Conservation (phyloP, 768 basidiomycete species). For the Tylopilus felleus region DNA sequence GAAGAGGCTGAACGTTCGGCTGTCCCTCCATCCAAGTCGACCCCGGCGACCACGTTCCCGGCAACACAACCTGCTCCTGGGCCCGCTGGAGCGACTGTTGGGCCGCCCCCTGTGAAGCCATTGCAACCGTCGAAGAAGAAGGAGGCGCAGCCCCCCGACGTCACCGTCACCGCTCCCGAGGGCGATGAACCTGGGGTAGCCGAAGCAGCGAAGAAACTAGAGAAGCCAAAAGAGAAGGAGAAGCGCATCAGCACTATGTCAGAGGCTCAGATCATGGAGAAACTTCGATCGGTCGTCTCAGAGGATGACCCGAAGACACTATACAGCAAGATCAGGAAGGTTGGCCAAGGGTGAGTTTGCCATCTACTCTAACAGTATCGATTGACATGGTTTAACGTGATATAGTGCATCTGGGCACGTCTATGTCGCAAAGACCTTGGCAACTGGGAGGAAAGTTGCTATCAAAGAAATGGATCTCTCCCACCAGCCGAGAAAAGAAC, state of each 20-base stretch:
- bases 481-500: conserved; percentile 93
- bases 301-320: conserved; percentile 82
- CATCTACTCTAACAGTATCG: background rate
- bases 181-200: conserved; percentile 49
- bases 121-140: conserved; percentile 72
- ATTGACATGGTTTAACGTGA: conserved; percentile 6
- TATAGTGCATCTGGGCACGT: conserved; percentile 93
- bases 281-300: conserved; percentile 84
- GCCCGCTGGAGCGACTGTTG: conserved; percentile 48
- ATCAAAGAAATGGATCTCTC: conserved; percentile 99
- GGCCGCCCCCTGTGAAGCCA: conserved; percentile 67
- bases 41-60: conserved; percentile 42
- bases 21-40: conserved; percentile 43
- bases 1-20: conserved; percentile 38
- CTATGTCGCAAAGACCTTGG: conserved; percentile 90
- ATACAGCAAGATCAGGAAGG: conserved; percentile 98
- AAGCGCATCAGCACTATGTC: conserved; percentile 95
- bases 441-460: conserved; percentile 84
- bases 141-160: conserved; percentile 31
- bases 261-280: conserved; percentile 98
- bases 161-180: conserved; percentile 54
- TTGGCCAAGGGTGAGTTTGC: conserved; percentile 87
- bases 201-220: conserved; percentile 69
- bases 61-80: conserved; percentile 44
- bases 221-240: conserved; percentile 55